Conservation (phyloP, 2,329 filamentous ascomycete genomes). For the Aspergillus sp. region DNA sequence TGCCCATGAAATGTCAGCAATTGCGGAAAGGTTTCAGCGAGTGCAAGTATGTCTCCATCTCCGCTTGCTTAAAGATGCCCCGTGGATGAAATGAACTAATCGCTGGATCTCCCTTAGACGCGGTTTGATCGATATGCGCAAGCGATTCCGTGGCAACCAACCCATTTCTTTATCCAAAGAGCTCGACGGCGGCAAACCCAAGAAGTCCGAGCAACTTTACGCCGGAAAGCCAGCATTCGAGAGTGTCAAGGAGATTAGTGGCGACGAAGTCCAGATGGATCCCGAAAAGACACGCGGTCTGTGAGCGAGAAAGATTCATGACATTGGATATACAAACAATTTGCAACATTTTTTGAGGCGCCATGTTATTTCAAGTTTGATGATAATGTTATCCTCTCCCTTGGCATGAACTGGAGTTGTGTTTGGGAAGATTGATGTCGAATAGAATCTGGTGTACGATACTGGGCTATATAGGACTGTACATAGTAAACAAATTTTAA, state of each 20-base stretch:
- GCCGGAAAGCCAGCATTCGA: slow-evolving; percentile 70
- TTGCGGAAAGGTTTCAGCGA: slow-evolving; percentile 89
- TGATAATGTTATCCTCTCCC: background rate
- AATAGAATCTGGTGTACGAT: slow-evolving; percentile 1
- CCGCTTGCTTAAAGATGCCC: background rate
- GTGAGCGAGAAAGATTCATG: slow-evolving; percentile 13
- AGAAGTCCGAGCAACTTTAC: slow-evolving; percentile 65
- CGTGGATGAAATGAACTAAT: background rate
- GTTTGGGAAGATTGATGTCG: slow-evolving; percentile 1
- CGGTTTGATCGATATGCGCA: slow-evolving; percentile 97
- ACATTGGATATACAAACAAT: no score
- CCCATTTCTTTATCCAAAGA: slow-evolving; percentile 68
- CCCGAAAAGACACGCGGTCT: slow-evolving; percentile 45
- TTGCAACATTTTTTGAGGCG: background rate
- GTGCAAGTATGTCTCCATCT: slow-evolving; percentile 60
- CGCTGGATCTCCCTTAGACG: slow-evolving; percentile 40
- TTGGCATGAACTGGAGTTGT: slow-evolving; percentile 15
- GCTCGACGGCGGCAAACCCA: slow-evolving; percentile 47
- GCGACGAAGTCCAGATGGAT: slow-evolving; percentile 56
- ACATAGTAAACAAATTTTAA: slow-evolving; percentile 5
- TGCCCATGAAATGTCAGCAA: slow-evolving; percentile 86
- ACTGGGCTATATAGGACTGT: slow-evolving; percentile 2
- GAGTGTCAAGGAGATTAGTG: slow-evolving; percentile 60
- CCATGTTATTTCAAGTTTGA: background rate
- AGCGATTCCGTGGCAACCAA: slow-evolving; percentile 91